These are phyloP conservation scores for Sanghuangporus sanghuang DNA, from an alignment of 1,284 basidiomycete species.

Conservation along the genomic window DNA sequence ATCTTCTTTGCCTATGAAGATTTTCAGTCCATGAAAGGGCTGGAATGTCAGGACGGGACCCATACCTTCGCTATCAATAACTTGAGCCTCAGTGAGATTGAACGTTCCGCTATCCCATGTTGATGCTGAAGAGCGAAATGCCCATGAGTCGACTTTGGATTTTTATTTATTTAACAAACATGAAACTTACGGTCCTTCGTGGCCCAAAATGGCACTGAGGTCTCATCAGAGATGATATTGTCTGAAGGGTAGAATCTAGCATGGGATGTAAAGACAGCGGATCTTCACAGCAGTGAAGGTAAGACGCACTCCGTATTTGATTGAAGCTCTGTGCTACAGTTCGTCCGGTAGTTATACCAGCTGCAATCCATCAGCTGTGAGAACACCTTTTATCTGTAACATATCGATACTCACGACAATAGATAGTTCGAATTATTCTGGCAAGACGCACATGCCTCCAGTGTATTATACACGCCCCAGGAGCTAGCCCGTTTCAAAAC, in stretches of 20 bases:
- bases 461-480: constrained; percentile 15
- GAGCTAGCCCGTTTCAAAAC: background rate
- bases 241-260: background rate
- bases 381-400: background rate
- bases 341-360: constrained; percentile 5
- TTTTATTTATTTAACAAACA: background rate
- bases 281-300: background rate
- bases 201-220: constrained; percentile 15
- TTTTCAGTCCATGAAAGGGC: background rate
- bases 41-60: background rate
- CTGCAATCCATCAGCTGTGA: background rate
- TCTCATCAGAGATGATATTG: constrained; percentile 8
- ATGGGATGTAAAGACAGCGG: background rate
- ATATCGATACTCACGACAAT: background rate
- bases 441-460: constrained; percentile 15
- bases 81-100: background rate
- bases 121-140: background rate
- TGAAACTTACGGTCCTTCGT: constrained; percentile 8
- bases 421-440: background rate
- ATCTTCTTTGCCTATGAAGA: background rate
- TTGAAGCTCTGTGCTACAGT: constrained; percentile 3
- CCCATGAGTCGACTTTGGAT: background rate
- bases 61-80: background rate
- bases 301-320: constrained; percentile 7
- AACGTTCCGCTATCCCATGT: background rate